Conservation (phyloP, 768 basidiomycete species). For the Pleurotus citrinopileatus region DNA sequence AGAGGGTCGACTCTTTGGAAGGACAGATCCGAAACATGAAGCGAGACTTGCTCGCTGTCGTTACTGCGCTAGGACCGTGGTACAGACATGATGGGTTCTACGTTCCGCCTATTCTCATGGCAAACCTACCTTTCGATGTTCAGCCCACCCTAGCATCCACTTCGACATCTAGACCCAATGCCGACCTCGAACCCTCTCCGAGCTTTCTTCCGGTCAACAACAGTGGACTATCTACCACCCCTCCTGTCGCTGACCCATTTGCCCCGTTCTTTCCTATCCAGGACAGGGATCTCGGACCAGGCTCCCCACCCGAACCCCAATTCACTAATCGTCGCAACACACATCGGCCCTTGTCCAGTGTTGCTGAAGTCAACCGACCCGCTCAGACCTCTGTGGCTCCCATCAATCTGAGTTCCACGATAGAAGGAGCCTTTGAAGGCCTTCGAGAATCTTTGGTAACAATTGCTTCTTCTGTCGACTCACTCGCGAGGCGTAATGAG, state of each 20-base stretch:
- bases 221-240: not conserved
- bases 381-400: constrained; percentile 46
- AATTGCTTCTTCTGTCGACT: constrained; percentile 60
- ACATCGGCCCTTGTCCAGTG: constrained; percentile 10
- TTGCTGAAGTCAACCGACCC: constrained; percentile 11
- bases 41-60: constrained; percentile 55
- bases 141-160: constrained; percentile 1
- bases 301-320: constrained; percentile 17
- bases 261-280: constrained; percentile 20
- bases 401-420: constrained; percentile 54
- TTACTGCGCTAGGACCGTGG: constrained; percentile 67
- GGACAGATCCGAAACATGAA: constrained; percentile 45
- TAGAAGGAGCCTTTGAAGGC: constrained; percentile 59
- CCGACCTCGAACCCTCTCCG: not conserved
- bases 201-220: not conserved
- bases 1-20: constrained; percentile 58
- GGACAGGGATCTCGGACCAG: constrained; percentile 12
- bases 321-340: constrained; percentile 13
- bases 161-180: not conserved
- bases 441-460: constrained; percentile 59
- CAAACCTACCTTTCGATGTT: not conserved
- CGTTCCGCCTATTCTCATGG: constrained; percentile 11
- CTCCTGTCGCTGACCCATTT: constrained; percentile 13
- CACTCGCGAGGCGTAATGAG: constrained; percentile 58
- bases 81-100: constrained; percentile 34